A percentile compares a stretch with the other conserved stretches of the same genome.
phyloP scores from a whole-genome alignment of 2,329 filamentous ascomycete species.

The Chrysosporium keratinophilum region DNA sequence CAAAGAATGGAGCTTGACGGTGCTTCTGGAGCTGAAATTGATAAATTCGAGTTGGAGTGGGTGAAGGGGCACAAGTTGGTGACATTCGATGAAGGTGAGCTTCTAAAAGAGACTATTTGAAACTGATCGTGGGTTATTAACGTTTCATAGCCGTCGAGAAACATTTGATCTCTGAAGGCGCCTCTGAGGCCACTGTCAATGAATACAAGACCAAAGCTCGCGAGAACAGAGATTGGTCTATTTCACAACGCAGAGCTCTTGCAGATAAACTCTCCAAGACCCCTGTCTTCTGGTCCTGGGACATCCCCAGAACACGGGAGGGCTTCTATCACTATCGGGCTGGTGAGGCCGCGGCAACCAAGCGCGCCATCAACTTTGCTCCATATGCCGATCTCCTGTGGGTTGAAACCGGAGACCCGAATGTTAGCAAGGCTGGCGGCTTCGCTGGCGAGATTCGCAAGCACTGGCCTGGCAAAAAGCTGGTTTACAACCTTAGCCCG shows the following conservation, averaged over 20 bases:
- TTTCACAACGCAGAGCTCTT: conserved; percentile 64
- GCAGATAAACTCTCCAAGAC: conserved; percentile 56
- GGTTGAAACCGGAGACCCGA: conserved; percentile 90
- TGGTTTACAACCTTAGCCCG: conserved; percentile 93
- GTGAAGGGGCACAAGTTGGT: conserved; percentile 75
- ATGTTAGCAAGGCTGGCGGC: conserved; percentile 61
- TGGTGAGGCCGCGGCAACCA: conserved; percentile 63
- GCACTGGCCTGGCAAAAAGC: conserved; percentile 64
- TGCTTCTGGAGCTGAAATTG: conserved; percentile 67
- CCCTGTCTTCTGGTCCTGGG: conserved; percentile 76
- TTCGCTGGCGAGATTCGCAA: conserved; percentile 68
- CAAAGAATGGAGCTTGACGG: conserved; percentile 81
- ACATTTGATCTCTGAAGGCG: conserved; percentile 59
- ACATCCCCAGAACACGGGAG: conserved; percentile 83
- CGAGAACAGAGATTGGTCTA: conserved; percentile 61
- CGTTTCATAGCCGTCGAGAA: conserved; percentile 52
- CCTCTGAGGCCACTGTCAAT: conserved; percentile 53
- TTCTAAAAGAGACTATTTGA: background rate
- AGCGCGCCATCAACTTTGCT: conserved; percentile 82
- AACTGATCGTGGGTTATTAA: conserved; percentile 14
- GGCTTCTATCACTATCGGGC: conserved; percentile 77
- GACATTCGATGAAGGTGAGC: conserved; percentile 69
- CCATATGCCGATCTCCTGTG: conserved; percentile 91
- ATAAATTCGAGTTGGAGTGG: conserved; percentile 77
- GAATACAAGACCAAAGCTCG: conserved; percentile 55